These are phyloP conservation scores for Cubamyces lactineus DNA, from an alignment of 768 basidiomycete species.

Conservation along the genomic window DNA sequence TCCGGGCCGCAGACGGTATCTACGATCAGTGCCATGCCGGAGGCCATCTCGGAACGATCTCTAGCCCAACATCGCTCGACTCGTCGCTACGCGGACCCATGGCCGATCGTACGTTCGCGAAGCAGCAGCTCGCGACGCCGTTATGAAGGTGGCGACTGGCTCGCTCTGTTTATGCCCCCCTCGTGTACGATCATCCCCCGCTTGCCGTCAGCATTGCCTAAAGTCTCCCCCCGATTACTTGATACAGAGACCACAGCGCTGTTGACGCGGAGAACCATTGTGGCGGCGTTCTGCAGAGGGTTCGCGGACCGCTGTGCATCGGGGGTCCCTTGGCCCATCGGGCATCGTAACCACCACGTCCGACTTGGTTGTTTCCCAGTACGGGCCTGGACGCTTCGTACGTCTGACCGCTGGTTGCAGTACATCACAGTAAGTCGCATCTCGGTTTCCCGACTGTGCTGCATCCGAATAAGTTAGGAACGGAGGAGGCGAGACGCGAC, in stretches of 20 bases:
- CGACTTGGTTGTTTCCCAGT: not conserved
- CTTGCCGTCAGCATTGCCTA: constrained; percentile 9
- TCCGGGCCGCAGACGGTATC: constrained; percentile 10
- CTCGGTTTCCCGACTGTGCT: not conserved
- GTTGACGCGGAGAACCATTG: constrained; percentile 12
- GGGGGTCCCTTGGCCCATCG: not conserved
- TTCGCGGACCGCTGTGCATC: constrained; percentile 12
- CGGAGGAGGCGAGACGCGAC: not conserved
- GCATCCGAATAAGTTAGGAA: constrained; percentile 10
- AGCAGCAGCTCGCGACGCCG: constrained; percentile 6
- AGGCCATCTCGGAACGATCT: constrained; percentile 21
- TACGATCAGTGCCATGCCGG: constrained; percentile 11
- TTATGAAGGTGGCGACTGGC: constrained; percentile 8
- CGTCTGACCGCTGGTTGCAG: not conserved
- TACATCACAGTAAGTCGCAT: constrained; percentile 12
- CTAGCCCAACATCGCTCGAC: constrained; percentile 6
- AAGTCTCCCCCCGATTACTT: constrained; percentile 2
- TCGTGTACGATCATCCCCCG: constrained; percentile 5
- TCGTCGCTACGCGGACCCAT: constrained; percentile 1
- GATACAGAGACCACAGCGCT: constrained; percentile 1
- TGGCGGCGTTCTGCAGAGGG: constrained; percentile 10
- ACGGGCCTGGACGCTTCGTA: not conserved
- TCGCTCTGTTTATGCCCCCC: constrained; percentile 5
- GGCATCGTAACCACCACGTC: not conserved
- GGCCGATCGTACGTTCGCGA: constrained; percentile 10